Evolutionary conservation across 768 basidiomycete species (phyloP).

Genomic region (Gelatoporia subvermispora): DNA sequence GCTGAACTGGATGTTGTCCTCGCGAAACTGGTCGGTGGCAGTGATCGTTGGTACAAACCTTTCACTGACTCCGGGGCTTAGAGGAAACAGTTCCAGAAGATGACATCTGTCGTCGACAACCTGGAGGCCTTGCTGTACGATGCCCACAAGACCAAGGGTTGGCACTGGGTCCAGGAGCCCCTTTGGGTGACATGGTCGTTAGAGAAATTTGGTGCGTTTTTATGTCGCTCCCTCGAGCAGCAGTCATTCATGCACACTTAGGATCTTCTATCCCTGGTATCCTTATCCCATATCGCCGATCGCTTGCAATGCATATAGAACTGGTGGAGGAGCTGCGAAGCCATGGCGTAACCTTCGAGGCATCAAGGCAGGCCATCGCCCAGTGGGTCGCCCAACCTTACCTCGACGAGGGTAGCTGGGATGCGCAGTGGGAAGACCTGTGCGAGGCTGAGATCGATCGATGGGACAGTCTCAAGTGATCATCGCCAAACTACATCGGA

Average conservation of each 20-base stretch:
- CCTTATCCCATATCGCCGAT: slow-evolving; percentile 62
- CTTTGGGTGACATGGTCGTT: slow-evolving; percentile 82
- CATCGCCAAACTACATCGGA: background rate
- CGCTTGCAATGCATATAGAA: slow-evolving; percentile 50
- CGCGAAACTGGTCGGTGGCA: slow-evolving; percentile 55
- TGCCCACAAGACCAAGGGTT: slow-evolving; percentile 67
- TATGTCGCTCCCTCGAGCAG: background rate
- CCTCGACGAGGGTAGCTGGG: slow-evolving; percentile 67
- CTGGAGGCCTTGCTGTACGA: slow-evolving; percentile 63
- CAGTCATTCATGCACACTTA: slow-evolving; percentile 22
- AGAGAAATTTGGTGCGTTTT: slow-evolving; percentile 63
- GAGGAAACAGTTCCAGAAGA: slow-evolving; percentile 68
- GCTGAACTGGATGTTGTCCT: slow-evolving; percentile 53
- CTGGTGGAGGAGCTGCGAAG: slow-evolving; percentile 54
- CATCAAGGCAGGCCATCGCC: slow-evolving; percentile 54
- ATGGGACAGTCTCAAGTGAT: slow-evolving; percentile 39
- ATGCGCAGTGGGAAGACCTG: slow-evolving; percentile 70
- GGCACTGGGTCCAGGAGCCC: slow-evolving; percentile 67
- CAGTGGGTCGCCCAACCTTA: slow-evolving; percentile 68
- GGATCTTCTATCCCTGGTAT: slow-evolving; percentile 53
- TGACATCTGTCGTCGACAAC: slow-evolving; percentile 58
- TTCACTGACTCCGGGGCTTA: slow-evolving; percentile 23
- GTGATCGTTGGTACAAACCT: background rate
- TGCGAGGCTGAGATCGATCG: slow-evolving; percentile 73
- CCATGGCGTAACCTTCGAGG: slow-evolving; percentile 68